phyloP scores from a whole-genome alignment of 2,329 filamentous ascomycete species.

The Claviceps sp. region DNA sequence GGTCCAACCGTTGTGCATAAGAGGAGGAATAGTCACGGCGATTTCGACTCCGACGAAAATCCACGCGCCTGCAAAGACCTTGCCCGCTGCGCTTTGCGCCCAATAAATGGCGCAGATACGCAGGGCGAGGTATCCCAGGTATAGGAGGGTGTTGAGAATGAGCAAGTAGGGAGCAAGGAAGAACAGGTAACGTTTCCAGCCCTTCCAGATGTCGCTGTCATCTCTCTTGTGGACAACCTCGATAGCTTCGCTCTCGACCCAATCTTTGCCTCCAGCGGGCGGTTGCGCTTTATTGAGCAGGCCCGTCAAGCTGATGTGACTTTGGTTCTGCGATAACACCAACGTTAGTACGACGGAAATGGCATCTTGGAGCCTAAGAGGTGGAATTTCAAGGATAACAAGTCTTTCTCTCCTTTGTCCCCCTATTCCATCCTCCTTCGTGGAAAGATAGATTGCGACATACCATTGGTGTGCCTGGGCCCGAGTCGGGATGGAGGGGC shows the following conservation, averaged over 20 bases:
- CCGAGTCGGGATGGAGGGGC: slow-evolving; percentile 7
- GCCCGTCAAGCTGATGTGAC: slow-evolving; percentile 27
- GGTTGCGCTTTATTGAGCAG: slow-evolving; percentile 21
- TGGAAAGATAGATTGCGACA: background rate
- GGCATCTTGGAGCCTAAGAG: too few relatives aligned
- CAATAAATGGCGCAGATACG: slow-evolving; percentile 39
- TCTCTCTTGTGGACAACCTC: slow-evolving; percentile 28
- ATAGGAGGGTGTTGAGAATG: slow-evolving; percentile 27
- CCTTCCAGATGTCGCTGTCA: slow-evolving; percentile 29
- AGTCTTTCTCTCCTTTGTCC: too few relatives aligned
- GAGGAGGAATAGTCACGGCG: slow-evolving; percentile 36
- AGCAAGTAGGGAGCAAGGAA: slow-evolving; percentile 24
- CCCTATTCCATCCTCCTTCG: too few relatives aligned
- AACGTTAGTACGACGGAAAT: background rate
- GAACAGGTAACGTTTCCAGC: slow-evolving; percentile 29
- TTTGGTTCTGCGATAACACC: slow-evolving; percentile 22
- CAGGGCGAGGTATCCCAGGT: slow-evolving; percentile 34
- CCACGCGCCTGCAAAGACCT: slow-evolving; percentile 38
- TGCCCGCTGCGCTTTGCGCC: slow-evolving; percentile 28
- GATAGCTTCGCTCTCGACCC: slow-evolving; percentile 19
- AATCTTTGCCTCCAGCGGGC: slow-evolving; percentile 20
- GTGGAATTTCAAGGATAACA: rapidly evolving
- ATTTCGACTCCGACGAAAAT: slow-evolving; percentile 43
- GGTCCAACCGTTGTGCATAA: slow-evolving; percentile 45
- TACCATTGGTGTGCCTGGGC: slow-evolving; percentile 10